Evolutionary conservation across 2,329 filamentous ascomycete species (phyloP).

Genomic region (Lasiodiplodia hormozganensis): DNA sequence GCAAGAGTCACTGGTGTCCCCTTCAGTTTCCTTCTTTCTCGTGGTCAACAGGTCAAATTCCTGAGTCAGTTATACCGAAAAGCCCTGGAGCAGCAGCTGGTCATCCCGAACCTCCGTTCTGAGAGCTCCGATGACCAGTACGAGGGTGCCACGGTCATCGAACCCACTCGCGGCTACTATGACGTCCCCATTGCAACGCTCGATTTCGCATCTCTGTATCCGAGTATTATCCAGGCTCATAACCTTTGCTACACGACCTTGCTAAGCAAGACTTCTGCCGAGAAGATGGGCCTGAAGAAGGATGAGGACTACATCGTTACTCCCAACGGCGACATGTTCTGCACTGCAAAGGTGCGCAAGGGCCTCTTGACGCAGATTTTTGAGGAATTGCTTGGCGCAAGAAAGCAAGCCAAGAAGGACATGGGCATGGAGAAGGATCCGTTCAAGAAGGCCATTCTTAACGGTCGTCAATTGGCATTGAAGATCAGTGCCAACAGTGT

Average conservation of each 20-base stretch:
- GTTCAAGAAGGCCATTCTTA: conserved; percentile 97
- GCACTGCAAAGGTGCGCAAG: conserved; percentile 86
- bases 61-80: conserved; percentile 97
- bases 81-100: conserved; percentile 88
- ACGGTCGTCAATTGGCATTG: conserved; percentile 93
- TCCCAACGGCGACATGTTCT: conserved; percentile 92
- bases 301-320: conserved; percentile 97
- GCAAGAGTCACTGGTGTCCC: conserved; percentile 98
- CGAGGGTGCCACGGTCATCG: conserved; percentile 96
- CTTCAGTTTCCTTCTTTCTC: conserved; percentile 90
- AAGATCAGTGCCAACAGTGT: conserved; percentile 98
- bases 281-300: conserved; percentile 78
- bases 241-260: conserved; percentile 98
- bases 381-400: conserved; percentile 86
- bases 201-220: conserved; percentile 98
- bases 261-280: conserved; percentile 77
- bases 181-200: conserved; percentile 94
- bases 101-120: conserved; percentile 84
- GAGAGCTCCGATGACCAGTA: conserved; percentile 84
- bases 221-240: conserved; percentile 98
- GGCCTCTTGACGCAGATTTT: conserved; percentile 93
- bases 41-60: conserved; percentile 97
- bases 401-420: conserved; percentile 94
- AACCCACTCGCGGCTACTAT: conserved; percentile 92
- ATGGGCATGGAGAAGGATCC: conserved; percentile 87